Base-by-base conservation (phyloP, 495 filamentous ascomycete species). In the Penicillium nucicola region DNA sequence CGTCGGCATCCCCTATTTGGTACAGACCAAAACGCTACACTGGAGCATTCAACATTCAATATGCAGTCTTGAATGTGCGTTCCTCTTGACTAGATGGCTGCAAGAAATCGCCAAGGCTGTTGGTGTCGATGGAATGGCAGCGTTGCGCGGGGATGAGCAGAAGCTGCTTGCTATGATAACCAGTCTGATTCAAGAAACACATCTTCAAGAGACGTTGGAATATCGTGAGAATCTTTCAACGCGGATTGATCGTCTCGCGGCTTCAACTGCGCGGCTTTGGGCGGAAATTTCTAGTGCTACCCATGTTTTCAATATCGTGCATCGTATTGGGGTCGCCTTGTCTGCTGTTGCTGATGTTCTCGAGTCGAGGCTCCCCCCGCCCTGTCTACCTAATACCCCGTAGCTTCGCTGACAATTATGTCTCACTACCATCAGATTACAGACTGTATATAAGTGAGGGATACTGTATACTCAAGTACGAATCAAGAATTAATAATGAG, bases 31-130 rank as follows among this genome's bases (percentile, higher is more conserved):
- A 30, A 64, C 62, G 0, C 60, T 70, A 14, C 58, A 67, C 2
- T 76, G 70, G 72, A 67, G 64, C 25, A 64, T 69, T 9, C 63
- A 68, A 18, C 70, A 75, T 37, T 63, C 68, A 1, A 56, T 75
- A 10, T 68, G 62, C 37, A 62, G 59, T 30, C 33, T 58, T 20
- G 39, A 62, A 40, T 36, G 52, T 8, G 45, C 53, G 0, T 33
- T 58, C 3, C 47, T 58, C 25, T 14, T 58, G 1, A 47, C 20
- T n/a, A 42, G 40, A 30, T 58, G 56, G 56, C 15, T 58, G 12
- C 40, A 50, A 34, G 15, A 20, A 1, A 33, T 42, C 8, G 36
- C 47, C 1, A 31, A 35, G 15, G 28, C 28, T 34, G 37, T 50
- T 15, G 17, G 19, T 2, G 25, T 25, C 15, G 18, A 7, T 1